Evolutionary conservation across 371 early-diverging fungal species (phyloP), one percentile per base, ranked within the genome.

Genomic region (Lichtheimia ramosa): DNA sequence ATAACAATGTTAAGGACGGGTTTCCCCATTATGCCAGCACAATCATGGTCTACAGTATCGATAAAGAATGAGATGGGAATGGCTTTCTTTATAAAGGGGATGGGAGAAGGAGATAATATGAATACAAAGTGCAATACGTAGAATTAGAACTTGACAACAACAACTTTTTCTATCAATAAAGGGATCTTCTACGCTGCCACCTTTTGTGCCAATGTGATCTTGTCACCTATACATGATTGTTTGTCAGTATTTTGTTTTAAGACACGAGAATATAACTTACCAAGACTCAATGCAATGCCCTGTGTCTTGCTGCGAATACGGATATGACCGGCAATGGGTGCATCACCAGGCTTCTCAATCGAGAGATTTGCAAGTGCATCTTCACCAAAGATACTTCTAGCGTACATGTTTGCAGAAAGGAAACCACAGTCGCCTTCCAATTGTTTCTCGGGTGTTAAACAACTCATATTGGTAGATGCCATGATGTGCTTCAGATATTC

Each of bases 231-330:
- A 49, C 10, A 3, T 6, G 6, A 34, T 27, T 5, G 8, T 0
- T 34, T 34, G 34, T 34, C 8, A 34, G 34, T 34, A 10, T n/a
- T n/a, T n/a, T 25, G 25, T 25, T 0, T 34, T 34, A 8, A 8
- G n/a, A n/a, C n/a, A 34, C 10, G 10, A 34, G 5, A 8, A 34
- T 34, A 48, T 21, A 41, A 13, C 62, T 57, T 62, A 66, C 97
- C 98, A 51, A 98, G 75, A 69, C 90, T 88, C 57, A 97, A 84
- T 14, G 99, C 98, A 72, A 98, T 94, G 20, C 99, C 99, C 81
- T 97, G 97, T 3, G 97, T 96, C 83, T 98, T 98, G 70, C 92
- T 91, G 21, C 99, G 88, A 64, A 98, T 97, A 51, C 98, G 89
- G 56, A 98, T 94, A 78, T 97, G 98, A 23, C 98, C 99, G 15